Conservation (phyloP, 805 yeast genomes). For the Cyberlindnera mycetangii region DNA sequence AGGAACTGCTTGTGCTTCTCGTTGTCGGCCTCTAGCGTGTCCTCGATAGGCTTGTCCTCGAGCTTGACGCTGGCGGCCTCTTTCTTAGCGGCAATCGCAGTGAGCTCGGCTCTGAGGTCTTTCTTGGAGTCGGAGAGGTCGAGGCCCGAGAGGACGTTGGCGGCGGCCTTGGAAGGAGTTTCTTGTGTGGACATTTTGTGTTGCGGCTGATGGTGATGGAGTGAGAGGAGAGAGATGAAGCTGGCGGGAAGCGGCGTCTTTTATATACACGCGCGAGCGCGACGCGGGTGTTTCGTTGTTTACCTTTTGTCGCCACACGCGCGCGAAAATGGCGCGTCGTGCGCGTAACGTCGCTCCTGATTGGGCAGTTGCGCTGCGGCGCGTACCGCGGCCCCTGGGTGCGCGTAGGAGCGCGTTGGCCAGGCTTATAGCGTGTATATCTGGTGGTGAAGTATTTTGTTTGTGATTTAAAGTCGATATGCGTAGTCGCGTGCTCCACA, state of each 20-base stretch:
- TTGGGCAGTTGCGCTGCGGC: background rate
- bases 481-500: too few species aligned
- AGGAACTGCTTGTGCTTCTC: constrained; percentile 55
- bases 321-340: background rate
- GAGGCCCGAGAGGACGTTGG: constrained; percentile 50
- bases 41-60: constrained; percentile 18
- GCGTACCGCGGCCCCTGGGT: background rate
- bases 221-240: too few species aligned
- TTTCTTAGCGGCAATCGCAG: constrained; percentile 40
- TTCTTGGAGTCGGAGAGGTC: constrained; percentile 45
- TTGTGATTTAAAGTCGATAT: too few species aligned
- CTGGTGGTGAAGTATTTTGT: too few species aligned
- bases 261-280: background rate
- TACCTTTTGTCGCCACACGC: background rate
- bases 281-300: constrained; percentile 1
- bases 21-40: constrained; percentile 24
- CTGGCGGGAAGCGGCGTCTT: background rate
- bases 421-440: too few species aligned
- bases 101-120: constrained; percentile 40
- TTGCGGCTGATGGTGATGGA: background rate
- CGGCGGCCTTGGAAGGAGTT: constrained; percentile 71
- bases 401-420: too few species aligned
- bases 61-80: constrained; percentile 23
- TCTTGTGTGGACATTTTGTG: constrained; percentile 43
- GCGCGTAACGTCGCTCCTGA: background rate